Evolutionary conservation across 768 basidiomycete species (phyloP).

Genomic region (Rubroboletus pulcherrimus): DNA sequence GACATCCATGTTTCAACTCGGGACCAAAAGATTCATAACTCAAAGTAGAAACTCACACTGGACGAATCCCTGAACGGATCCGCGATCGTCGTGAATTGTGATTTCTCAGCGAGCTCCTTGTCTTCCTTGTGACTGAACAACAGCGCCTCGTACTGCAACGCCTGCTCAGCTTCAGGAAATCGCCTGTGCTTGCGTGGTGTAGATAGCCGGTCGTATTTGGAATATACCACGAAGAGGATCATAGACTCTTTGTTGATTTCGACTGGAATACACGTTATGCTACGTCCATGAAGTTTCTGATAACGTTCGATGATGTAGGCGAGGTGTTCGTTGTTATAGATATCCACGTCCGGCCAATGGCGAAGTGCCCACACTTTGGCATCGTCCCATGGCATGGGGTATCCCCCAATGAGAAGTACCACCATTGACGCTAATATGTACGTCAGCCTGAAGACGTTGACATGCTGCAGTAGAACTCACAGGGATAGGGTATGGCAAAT

Average conservation of each 20-base stretch:
- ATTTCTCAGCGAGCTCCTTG: background rate
- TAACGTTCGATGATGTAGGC: background rate
- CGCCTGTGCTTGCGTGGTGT: background rate
- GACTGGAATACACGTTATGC: background rate
- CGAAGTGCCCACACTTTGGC: background rate
- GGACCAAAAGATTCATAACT: no score
- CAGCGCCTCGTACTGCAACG: background rate
- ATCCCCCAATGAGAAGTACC: no score
- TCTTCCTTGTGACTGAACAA: background rate
- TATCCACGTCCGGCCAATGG: background rate
- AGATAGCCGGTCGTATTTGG: background rate
- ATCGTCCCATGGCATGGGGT: background rate
- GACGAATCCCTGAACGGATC: background rate
- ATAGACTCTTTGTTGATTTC: background rate
- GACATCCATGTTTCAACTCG: no score
- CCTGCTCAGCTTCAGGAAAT: background rate
- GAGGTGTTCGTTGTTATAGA: background rate
- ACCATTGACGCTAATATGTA: no score
- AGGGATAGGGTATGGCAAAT: no score
- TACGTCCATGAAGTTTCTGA: background rate
- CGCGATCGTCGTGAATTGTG: background rate
- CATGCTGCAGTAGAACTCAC: no score
- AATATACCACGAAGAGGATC: no score
- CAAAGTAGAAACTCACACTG: no score
- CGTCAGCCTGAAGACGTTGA: no score